Percentiles rank a stretch among this genome's conserved stretches.
These are phyloP conservation scores for Sclerotinia glacialis DNA, from an alignment of 2,329 filamentous ascomycete species.

Conservation along the genomic window DNA sequence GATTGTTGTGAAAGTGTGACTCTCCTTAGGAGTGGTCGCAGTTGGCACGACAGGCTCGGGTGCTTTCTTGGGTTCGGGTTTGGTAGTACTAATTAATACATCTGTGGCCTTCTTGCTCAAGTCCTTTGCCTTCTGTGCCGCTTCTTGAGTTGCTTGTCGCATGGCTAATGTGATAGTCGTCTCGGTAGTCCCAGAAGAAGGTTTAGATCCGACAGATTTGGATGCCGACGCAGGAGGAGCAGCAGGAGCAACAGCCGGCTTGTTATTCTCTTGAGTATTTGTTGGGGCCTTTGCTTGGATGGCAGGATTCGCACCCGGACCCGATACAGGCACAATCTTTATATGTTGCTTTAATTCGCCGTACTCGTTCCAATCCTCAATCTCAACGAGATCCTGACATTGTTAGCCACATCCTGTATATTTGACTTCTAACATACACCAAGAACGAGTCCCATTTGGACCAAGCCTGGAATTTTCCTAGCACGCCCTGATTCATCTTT, in stretches of 20 bases:
- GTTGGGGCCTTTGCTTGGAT: conserved; percentile 35
- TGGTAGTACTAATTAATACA: conserved; percentile 28
- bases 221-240: conserved; percentile 27
- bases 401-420: conserved; percentile 25
- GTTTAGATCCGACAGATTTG: conserved; percentile 25
- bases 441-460: conserved; percentile 81
- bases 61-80: conserved; percentile 26
- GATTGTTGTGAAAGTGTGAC: conserved; percentile 22
- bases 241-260: conserved; percentile 34
- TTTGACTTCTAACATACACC: conserved; percentile 61
- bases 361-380: conserved; percentile 99
- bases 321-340: conserved; percentile 21
- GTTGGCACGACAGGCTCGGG: conserved; percentile 25
- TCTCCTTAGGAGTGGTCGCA: conserved; percentile 22
- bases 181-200: conserved; percentile 28
- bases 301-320: conserved; percentile 27
- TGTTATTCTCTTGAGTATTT: conserved; percentile 38
- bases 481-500: conserved; percentile 60
- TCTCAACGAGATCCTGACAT: conserved; percentile 78
- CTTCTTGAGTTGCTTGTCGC: conserved; percentile 61
- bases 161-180: conserved; percentile 45
- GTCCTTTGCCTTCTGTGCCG: conserved; percentile 61
- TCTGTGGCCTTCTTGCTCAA: conserved; percentile 44
- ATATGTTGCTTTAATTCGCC: conserved; percentile 84
- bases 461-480: conserved; percentile 82